Base-by-base conservation (phyloP, 2,329 filamentous ascomycete genomes). In the Penicillium brevicompactum region DNA sequence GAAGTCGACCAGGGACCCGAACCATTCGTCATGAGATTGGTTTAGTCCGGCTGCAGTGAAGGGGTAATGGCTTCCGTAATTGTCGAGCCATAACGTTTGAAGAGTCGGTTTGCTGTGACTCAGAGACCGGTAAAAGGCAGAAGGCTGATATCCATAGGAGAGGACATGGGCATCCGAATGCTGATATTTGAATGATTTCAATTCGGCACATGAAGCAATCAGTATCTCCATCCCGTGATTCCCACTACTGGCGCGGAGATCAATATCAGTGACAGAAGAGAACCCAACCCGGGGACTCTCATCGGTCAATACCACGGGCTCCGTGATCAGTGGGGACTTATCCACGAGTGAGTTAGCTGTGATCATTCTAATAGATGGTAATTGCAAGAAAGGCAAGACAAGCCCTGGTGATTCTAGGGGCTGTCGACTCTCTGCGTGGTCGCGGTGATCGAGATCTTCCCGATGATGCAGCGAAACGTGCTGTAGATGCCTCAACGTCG, bases 171-270 rank as follows among this genome's bases (percentile, higher is more conserved):
- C 59, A 44, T 71, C 68, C 1, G 67, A 68, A 52, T 71, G 68
- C 41, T 71, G 68, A 27, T 71, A 70, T 46, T 70, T 70, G 53
- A 71, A 69, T 1, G 66, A 67, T 4, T 54, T 59, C 14, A 71
- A 49, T 1, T 59, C 53, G 7, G 62, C 45, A 51, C 68, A 70
- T 3, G 60, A 60, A 2, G 56, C 44, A 9, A 70, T 49, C 21
- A 70, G 30, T 1, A 37, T 49, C 14, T 60, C 51, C 62, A 71
- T 68, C 9, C 68, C 68, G 3, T 59, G 48, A 2, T 61, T 58
- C 2, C 64, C 68, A 31, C 64, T 69, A 53, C 68, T 71, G 7
- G 57, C 47, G 3, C 58, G 62, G 10, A 70, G 47, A 7, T 63
- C 63, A 3, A 71, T 68, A 4, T 69, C 61, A 2, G 60, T 59